Conservation (phyloP, 352 stramenopile genomes). For the Phytopythium vexans region DNA sequence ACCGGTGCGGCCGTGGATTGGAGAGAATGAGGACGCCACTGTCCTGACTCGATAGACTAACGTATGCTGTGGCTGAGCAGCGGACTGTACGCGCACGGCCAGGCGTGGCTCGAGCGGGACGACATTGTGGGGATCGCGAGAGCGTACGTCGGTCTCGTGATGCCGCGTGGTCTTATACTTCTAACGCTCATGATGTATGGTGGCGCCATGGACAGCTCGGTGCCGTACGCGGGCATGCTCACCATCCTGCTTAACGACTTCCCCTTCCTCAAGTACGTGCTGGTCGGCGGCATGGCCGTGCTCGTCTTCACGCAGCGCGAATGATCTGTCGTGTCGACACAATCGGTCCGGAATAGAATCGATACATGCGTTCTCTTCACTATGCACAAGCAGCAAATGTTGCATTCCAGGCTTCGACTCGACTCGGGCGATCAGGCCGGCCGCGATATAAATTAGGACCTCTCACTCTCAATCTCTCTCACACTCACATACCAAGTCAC, state of each 20-base stretch:
- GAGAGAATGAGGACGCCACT: neutral
- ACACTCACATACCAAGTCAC: too few species aligned
- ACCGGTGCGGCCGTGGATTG: constrained; percentile 58
- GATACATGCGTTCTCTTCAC: neutral
- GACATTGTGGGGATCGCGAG: constrained; percentile 97
- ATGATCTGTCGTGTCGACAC: constrained; percentile 13
- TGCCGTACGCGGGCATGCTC: constrained; percentile 98
- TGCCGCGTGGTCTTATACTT: constrained; percentile 3
- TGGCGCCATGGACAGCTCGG: constrained; percentile 46
- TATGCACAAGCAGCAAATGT: too few species aligned
- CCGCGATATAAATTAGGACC: constrained; percentile 6
- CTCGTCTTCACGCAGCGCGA: constrained; percentile 83
- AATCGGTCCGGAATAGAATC: neutral
- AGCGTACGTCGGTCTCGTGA: constrained; percentile 45
- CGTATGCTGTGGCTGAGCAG: constrained; percentile 21
- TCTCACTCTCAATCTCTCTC: neutral
- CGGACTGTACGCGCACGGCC: constrained; percentile 96
- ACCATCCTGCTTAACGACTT: constrained; percentile 99
- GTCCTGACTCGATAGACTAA: constrained; percentile 4
- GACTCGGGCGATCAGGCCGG: too few species aligned
- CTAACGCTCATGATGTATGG: constrained; percentile 9
- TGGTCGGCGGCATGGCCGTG: constrained; percentile 76
- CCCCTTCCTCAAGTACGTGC: constrained; percentile 93
- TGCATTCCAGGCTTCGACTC: too few species aligned
- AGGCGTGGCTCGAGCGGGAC: constrained; percentile 97